Evolutionary conservation across 441 rosid species (phyloP), one percentile per base, ranked within the genome.

Genomic region (Omphalea diandra): DNA sequence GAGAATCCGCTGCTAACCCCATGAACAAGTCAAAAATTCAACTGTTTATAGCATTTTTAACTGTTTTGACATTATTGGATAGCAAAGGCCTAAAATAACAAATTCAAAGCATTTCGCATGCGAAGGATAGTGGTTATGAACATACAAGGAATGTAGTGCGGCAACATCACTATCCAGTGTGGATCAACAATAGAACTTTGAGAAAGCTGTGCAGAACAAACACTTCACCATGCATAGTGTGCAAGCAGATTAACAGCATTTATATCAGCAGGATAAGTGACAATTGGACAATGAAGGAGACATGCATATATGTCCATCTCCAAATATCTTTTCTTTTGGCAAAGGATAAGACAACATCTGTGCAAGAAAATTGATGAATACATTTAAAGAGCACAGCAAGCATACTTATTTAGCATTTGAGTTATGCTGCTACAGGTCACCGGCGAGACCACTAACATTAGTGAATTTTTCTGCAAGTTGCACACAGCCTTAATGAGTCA

Each of bases 351-450:
- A 46, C 7, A 27, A 61, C 15, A n/a, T 26, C 3, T 52, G 29
- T 26, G 15, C 26, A 6, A 69, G n/a, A 20, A 24, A 49, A 46
- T 24, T 20, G 32, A 49, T 7, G 58, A 33, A 43, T 20, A 56
- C 43, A 44, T 53, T 15, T 7, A 17, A 71, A 58, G 55, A 47
- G 52, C 32, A 29, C 15, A 7, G 35, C 2, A 76, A n/a, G 1
- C 93, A 57, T 86, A 93, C 98, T 87, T 93, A 53, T 84, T 84
- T 29, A 93, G 82, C 88, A 83, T 88, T 68, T 83, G 86, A 63
- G 74, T 77, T 56, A 93, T 84, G 78, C 67, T 81, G 70, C 75
- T 81, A 79, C 90, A 82, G 27, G 86, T 88, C 63, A 65, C 72
- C 24, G 90, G 95, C 24, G 97, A 90, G 72, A 93, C 90, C 71